Percentiles rank a stretch among this genome's conserved stretches.
Evolutionary conservation across 495 filamentous ascomycete genomes (phyloP).

Genomic region (Aspergillus bridgeri): DNA sequence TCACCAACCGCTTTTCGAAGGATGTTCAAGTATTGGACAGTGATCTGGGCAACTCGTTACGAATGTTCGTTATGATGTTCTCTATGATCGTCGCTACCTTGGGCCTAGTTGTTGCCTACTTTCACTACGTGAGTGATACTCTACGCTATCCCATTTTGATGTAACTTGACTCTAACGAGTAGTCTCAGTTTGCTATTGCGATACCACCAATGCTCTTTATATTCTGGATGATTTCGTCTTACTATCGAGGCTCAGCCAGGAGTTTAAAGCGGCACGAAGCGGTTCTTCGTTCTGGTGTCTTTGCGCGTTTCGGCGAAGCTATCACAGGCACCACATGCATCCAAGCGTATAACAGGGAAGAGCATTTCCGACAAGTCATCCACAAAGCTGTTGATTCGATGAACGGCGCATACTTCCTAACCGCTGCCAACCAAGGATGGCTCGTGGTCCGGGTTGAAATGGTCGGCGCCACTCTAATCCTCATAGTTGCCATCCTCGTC

Average conservation of each 20-base stretch:
- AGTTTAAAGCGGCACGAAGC: constrained; percentile 94
- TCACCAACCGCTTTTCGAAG: constrained; percentile 94
- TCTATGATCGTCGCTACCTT: constrained; percentile 78
- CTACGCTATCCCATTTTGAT: neutral
- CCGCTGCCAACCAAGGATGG: constrained; percentile 93
- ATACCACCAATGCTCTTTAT: constrained; percentile 74
- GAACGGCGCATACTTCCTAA: constrained; percentile 91
- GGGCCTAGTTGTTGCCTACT: constrained; percentile 84
- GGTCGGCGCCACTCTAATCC: constrained; percentile 77
- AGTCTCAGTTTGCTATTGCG: constrained; percentile 70
- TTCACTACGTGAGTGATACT: constrained; percentile 60
- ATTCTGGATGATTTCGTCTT: constrained; percentile 79
- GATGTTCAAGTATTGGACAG: constrained; percentile 97
- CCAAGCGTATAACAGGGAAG: constrained; percentile 78
- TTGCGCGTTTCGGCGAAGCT: constrained; percentile 88
- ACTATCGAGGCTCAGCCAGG: constrained; percentile 86
- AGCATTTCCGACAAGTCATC: constrained; percentile 67
- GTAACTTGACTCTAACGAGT: constrained; percentile 8
- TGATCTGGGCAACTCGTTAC: constrained; percentile 80
- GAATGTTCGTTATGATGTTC: constrained; percentile 87
- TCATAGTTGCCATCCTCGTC: constrained; percentile 84
- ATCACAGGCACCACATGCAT: constrained; percentile 80
- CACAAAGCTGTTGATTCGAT: constrained; percentile 76
- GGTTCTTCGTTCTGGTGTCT: constrained; percentile 79
- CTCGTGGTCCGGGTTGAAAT: constrained; percentile 77